Percentiles rank a stretch among this genome's conserved stretches.
phyloP scores from a whole-genome alignment of 2,329 filamentous ascomycete species.

The Pseudogymnoascus sp. region DNA sequence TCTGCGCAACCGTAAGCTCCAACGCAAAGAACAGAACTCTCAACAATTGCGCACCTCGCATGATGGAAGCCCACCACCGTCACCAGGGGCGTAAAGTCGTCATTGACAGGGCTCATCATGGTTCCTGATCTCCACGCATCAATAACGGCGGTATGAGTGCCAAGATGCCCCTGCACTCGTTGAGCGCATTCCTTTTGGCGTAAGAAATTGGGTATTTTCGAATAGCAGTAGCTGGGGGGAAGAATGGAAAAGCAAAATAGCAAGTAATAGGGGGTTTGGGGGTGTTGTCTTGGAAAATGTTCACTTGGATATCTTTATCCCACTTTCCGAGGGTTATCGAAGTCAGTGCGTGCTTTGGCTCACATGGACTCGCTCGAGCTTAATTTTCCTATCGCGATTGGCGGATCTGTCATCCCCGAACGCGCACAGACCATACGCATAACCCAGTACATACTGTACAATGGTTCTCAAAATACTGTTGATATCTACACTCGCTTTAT shows the following conservation, averaged over 20 bases:
- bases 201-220: neutral
- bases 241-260: neutral
- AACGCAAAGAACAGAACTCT: slow-evolving; percentile 8
- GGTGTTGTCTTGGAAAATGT: slow-evolving; percentile 2
- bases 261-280: neutral
- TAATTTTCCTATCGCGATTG: slow-evolving; percentile 10
- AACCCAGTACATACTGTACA: neutral
- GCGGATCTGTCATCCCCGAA: neutral
- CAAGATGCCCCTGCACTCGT: neutral
- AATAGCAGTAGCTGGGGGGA: neutral
- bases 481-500: neutral
- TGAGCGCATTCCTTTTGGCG: slow-evolving; percentile 3
- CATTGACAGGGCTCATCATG: slow-evolving; percentile 21
- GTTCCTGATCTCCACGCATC: slow-evolving; percentile 4
- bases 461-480: neutral
- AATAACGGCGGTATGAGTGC: slow-evolving; percentile 5
- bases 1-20: slow-evolving; percentile 25
- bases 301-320: slow-evolving; percentile 2
- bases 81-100: slow-evolving; percentile 57
- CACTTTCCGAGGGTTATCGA: slow-evolving; percentile 5
- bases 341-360: slow-evolving; percentile 7
- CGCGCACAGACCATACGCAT: neutral
- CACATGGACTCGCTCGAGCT: slow-evolving; percentile 2
- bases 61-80: slow-evolving; percentile 80
- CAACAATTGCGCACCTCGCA: slow-evolving; percentile 40